A percentile compares a stretch with the other conserved stretches of the same genome.
Evolutionary conservation across 164 flowering plant species (phyloP).

Genomic region (Platanus orientalis): DNA sequence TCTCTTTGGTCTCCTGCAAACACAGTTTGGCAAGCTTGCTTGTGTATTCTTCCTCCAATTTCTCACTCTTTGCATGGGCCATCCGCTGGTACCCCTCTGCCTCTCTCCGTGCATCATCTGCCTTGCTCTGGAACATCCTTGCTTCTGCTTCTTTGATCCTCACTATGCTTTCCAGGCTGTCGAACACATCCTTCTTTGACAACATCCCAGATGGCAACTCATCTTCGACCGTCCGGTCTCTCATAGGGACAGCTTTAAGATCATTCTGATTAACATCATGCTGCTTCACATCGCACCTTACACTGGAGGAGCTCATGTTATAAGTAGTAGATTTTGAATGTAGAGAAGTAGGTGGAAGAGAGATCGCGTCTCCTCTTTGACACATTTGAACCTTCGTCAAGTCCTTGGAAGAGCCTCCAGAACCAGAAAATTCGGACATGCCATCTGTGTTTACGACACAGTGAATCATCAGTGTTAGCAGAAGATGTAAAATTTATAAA

Average conservation of each 20-base stretch:
- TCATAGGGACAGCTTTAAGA: slow-evolving; percentile 28
- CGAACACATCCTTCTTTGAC: slow-evolving; percentile 45
- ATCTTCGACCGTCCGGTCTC: slow-evolving; percentile 32
- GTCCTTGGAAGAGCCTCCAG: slow-evolving; percentile 40
- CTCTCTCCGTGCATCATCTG: slow-evolving; percentile 86
- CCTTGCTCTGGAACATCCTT: slow-evolving; percentile 77
- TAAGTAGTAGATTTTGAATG: slow-evolving; percentile 34
- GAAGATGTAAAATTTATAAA: neutral
- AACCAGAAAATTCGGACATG: slow-evolving; percentile 32
- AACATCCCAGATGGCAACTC: slow-evolving; percentile 37
- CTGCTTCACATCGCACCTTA: slow-evolving; percentile 24
- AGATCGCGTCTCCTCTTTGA: slow-evolving; percentile 31
- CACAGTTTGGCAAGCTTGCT: slow-evolving; percentile 67
- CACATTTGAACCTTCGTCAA: slow-evolving; percentile 26
- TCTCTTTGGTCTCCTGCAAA: slow-evolving; percentile 78
- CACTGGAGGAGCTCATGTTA: slow-evolving; percentile 30
- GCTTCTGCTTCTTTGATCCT: slow-evolving; percentile 86
- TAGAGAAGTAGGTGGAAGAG: slow-evolving; percentile 31
- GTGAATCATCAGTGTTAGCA: slow-evolving; percentile 7
- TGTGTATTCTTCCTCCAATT: slow-evolving; percentile 76
- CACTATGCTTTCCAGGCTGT: slow-evolving; percentile 77
- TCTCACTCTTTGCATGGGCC: slow-evolving; percentile 45
- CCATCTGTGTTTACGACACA: slow-evolving; percentile 28
- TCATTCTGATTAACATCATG: slow-evolving; percentile 27
- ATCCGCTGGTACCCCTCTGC: slow-evolving; percentile 55